Percentiles rank a stretch among this genome's conserved stretches.
Conservation (phyloP, 371 early-diverging fungal species). For the Dichotomocladium elegans region DNA sequence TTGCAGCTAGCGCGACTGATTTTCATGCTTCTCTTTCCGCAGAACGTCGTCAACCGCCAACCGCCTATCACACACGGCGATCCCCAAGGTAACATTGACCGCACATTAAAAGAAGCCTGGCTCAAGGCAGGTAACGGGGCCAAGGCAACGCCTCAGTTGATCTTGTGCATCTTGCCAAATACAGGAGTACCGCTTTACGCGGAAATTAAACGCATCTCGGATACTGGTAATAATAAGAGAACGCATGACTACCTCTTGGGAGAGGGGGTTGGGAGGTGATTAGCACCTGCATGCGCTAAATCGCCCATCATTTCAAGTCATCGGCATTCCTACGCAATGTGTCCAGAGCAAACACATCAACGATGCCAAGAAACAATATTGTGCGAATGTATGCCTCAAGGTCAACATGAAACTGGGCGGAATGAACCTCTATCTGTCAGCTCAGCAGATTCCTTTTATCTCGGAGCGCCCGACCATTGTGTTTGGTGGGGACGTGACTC, state of each 20-base stretch:
- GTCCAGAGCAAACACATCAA: constrained; percentile 70
- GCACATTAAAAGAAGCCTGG: constrained; percentile 70
- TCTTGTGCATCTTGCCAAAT: constrained; percentile 84
- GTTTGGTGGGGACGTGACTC: constrained; percentile 94
- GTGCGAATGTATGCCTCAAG: constrained; percentile 78
- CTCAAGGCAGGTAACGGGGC: constrained; percentile 64
- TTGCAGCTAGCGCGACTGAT: background rate
- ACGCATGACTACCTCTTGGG: background rate
- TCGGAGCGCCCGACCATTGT: constrained; percentile 79
- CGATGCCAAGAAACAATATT: constrained; percentile 60
- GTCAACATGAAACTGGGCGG: constrained; percentile 89
- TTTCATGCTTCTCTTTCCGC: background rate
- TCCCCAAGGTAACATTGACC: constrained; percentile 65
- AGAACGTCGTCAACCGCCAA: constrained; percentile 44
- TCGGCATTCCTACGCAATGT: constrained; percentile 91
- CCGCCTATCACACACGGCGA: constrained; percentile 75
- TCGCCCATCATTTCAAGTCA: too few species aligned
- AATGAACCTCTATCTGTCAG: constrained; percentile 64
- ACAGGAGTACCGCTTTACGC: constrained; percentile 87
- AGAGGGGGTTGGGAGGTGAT: too few species aligned
- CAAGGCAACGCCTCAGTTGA: constrained; percentile 68
- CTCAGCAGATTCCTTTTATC: constrained; percentile 59
- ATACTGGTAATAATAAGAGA: constrained; percentile 52
- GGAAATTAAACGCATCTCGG: constrained; percentile 91
- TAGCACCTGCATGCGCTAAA: too few species aligned